Evolutionary conservation across 306 rosid genomes (phyloP).

Genomic region (Malus asiatica): DNA sequence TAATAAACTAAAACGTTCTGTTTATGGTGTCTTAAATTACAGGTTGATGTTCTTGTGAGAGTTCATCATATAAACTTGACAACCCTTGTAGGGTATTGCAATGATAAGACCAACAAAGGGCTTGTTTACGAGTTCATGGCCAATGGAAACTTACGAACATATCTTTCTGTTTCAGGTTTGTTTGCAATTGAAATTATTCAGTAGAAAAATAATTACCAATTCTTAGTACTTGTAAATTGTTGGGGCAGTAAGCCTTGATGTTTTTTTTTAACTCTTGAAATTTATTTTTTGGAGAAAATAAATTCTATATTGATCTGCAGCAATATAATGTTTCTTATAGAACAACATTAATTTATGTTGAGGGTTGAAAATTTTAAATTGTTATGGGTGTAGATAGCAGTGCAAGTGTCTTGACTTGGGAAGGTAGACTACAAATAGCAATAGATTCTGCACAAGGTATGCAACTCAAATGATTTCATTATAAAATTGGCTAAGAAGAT

Average conservation of each 20-base stretch:
- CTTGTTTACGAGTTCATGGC: slow-evolving; percentile 29
- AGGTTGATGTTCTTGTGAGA: slow-evolving; percentile 31
- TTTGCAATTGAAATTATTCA: background rate
- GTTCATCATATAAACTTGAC: slow-evolving; percentile 39
- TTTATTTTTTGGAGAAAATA: too few relatives aligned
- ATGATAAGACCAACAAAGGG: slow-evolving; percentile 16
- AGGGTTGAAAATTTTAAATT: too few relatives aligned
- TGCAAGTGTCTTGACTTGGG: slow-evolving; percentile 21
- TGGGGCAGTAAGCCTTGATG: too few relatives aligned
- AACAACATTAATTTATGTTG: too few relatives aligned
- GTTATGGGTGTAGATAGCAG: background rate
- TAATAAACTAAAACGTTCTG: background rate
- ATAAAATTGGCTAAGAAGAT: too few relatives aligned
- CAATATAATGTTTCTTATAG: background rate
- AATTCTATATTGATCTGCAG: too few relatives aligned
- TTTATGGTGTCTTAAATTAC: background rate
- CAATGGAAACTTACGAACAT: slow-evolving; percentile 19
- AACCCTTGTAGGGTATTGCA: slow-evolving; percentile 29
- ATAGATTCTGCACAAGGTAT: slow-evolving; percentile 32
- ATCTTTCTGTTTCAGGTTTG: slow-evolving; percentile 33
- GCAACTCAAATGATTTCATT: background rate
- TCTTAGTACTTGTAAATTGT: background rate
- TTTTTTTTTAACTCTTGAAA: too few relatives aligned
- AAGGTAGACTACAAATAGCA: slow-evolving; percentile 30
- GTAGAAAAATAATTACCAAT: background rate